Base-by-base conservation (phyloP, 495 filamentous ascomycete genomes). In the Hapsidospora chrysogenum region DNA sequence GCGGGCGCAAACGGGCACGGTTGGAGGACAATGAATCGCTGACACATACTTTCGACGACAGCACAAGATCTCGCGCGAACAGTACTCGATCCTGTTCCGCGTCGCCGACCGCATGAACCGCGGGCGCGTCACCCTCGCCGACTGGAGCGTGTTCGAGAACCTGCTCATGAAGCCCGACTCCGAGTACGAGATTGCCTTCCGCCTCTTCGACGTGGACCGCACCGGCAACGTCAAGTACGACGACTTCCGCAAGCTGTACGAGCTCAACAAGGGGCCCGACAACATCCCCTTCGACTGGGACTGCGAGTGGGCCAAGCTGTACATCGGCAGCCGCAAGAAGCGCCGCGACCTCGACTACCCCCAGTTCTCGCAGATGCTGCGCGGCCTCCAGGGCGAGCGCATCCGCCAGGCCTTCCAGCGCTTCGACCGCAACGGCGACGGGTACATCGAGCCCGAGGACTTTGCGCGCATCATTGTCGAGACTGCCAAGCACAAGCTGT, bases 151-250 rank as follows among this genome's bases (percentile, higher is more conserved):
- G 30, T 97, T 95, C 52, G 79, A 94, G 56, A 87, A 93, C 60
- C 72, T 97, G 36, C 73, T 97, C 23, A 68, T 70, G 33, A 95
- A 94, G 52, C 85, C 89, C 41, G 89, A 96, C 43, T 92, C 89
- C 48, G 92, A 97, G 54, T 97, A 97, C 53, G 86, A 97, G 58
- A 95, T 97, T 43, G 87, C 86, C 3, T 97, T 95, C 60, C 80
- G 92, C 38, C 68, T 96, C 18, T 97, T 97, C 57, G 89, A 96
- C 45, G 56, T 78, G 41, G 72, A 89, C 17, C 73, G 80, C 23
- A 78, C 70, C 15, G 89, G 89, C 3, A 67, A 61, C 15, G 81
- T 97, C 46, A 85, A 82, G 46, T 93, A 84, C 45, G 81, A 92
- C 1, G 71, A 83, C 46, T 85, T 97, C 56, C 68, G 78, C 46